Percentiles rank a stretch among this genome's conserved stretches.
Evolutionary conservation across 225 moss, liverwort and hornwort genomes (phyloP).

Genomic region (Pseudisothecium myosuroides): DNA sequence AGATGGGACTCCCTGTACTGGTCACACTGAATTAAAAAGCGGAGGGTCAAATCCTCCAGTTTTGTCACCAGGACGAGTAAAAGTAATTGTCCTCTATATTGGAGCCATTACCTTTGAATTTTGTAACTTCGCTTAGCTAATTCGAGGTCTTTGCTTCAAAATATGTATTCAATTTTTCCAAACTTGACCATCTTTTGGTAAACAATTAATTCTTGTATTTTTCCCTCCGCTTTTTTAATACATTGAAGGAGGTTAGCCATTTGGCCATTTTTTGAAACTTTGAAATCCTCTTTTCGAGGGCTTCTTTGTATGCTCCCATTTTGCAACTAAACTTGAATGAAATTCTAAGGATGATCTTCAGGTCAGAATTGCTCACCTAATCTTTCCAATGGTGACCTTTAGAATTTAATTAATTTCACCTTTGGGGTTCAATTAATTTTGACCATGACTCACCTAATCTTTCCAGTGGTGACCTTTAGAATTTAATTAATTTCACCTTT

Average conservation of each 20-base stretch:
- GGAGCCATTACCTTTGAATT: too few species aligned
- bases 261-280: not conserved
- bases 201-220: not conserved
- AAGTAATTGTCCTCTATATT: not conserved
- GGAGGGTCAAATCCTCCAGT: not conserved
- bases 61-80: not conserved
- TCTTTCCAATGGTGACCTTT: too few species aligned
- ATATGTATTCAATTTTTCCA: not conserved
- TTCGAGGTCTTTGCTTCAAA: not conserved
- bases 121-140: not conserved
- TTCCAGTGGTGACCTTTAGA: too few species aligned
- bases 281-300: not conserved
- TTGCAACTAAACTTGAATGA: too few species aligned
- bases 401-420: too few species aligned
- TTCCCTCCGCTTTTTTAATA: not conserved
- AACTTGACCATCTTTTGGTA: not conserved
- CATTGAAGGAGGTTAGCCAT: too few species aligned
- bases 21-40: not conserved
- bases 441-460: too few species aligned
- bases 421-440: too few species aligned
- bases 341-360: too few species aligned
- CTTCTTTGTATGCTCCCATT: too few species aligned
- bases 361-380: too few species aligned
- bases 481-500: too few species aligned
- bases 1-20: not conserved